Percentiles rank a stretch among this genome's conserved stretches.
Evolutionary conservation across 805 yeast species (phyloP).

Genomic region (Wickerhamomyces silvicola): DNA sequence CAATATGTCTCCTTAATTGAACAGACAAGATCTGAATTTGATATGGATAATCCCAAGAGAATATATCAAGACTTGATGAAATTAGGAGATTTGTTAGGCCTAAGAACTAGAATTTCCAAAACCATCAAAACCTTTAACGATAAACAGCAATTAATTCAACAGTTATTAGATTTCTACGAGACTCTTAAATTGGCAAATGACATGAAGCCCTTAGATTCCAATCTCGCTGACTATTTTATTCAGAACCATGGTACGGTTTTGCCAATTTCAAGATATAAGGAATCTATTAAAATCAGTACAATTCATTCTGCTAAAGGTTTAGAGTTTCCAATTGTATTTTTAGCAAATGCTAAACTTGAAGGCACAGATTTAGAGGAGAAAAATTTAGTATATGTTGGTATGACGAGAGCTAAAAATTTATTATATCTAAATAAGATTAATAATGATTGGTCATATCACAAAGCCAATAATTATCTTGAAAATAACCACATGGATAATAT

Average conservation of each 20-base stretch:
- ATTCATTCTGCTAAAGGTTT: conserved; percentile 72
- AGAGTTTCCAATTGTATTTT: conserved; percentile 65
- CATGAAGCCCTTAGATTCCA: conserved; percentile 19
- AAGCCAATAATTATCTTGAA: not conserved
- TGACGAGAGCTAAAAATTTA: conserved; percentile 50
- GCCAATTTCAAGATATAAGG: conserved; percentile 21
- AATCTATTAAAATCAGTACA: conserved; percentile 51
- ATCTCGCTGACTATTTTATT: conserved; percentile 26
- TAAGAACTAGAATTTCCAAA: conserved; percentile 7
- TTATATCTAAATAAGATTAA: conserved; percentile 22
- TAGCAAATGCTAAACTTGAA: conserved; percentile 18
- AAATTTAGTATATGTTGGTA: conserved; percentile 54
- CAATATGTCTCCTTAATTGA: conserved; percentile 22
- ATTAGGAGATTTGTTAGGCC: conserved; percentile 11
- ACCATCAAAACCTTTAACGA: conserved; percentile 20
- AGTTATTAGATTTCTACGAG: conserved; percentile 31
- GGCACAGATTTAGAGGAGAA: conserved; percentile 18
- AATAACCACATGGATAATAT: too few species aligned
- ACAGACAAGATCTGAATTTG: conserved; percentile 8
- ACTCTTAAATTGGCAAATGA: conserved; percentile 25
- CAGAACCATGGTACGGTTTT: conserved; percentile 25
- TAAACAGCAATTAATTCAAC: conserved; percentile 18
- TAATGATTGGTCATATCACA: too few species aligned
- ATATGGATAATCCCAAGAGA: conserved; percentile 10
- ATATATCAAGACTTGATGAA: conserved; percentile 10